phyloP scores from a whole-genome alignment of 106 monocot genomes.

The Phalaenopsis aphrodite region DNA sequence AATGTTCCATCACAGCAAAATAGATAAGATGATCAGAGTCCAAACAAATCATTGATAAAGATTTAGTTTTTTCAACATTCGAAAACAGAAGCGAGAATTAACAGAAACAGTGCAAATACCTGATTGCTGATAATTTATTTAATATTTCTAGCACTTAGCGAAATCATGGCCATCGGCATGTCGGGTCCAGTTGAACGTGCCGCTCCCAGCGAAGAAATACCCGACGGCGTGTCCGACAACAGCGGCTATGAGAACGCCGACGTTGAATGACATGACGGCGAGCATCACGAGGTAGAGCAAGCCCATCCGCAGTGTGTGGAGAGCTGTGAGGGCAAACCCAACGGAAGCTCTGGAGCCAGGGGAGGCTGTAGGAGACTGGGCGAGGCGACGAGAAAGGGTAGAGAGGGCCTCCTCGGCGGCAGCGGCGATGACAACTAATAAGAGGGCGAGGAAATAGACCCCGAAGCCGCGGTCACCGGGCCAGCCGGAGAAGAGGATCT shows the following conservation, averaged over 20 bases:
- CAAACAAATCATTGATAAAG: too few relatives aligned
- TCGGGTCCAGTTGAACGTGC: background rate
- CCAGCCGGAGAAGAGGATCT: constrained; percentile 30
- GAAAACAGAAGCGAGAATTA: background rate
- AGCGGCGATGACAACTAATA: constrained; percentile 4
- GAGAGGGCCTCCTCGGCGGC: constrained; percentile 14
- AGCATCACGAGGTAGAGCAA: constrained; percentile 16
- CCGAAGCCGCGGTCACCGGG: constrained; percentile 19
- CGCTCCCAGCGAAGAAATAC: background rate
- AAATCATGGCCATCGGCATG: background rate
- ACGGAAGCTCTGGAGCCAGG: background rate
- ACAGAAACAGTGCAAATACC: background rate
- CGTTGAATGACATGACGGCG: constrained; percentile 24
- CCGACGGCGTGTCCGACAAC: constrained; percentile 12
- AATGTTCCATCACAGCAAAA: too few relatives aligned
- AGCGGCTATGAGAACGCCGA: constrained; percentile 13
- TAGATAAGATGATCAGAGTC: too few relatives aligned
- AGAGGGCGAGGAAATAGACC: constrained; percentile 14
- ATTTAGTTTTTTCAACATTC: background rate
- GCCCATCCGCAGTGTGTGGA: background rate
- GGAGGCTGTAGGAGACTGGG: too few relatives aligned
- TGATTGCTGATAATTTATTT: background rate
- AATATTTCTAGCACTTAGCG: background rate
- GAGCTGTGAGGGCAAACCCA: background rate
- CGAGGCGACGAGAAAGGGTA: background rate